phyloP scores from a whole-genome alignment of 805 yeast species.

The Hanseniaspora mollemarum region DNA sequence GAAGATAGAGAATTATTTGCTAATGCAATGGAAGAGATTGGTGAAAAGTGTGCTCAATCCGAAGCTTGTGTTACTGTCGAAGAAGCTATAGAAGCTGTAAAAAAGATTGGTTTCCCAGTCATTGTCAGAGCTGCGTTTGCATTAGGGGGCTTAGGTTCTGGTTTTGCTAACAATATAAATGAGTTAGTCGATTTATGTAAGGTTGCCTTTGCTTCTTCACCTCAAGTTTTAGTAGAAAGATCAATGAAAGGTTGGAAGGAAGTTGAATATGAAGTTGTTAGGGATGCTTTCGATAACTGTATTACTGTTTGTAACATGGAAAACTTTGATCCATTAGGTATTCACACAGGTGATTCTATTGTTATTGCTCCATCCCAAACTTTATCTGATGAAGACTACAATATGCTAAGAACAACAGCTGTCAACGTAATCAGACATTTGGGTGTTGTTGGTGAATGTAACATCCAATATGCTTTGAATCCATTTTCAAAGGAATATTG shows the following conservation, averaged over 20 bases:
- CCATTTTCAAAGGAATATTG: constrained; percentile 93
- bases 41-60: constrained; percentile 94
- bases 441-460: constrained; percentile 99
- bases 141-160: constrained; percentile 94
- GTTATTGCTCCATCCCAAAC: constrained; percentile 99
- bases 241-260: constrained; percentile 99
- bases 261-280: constrained; percentile 95
- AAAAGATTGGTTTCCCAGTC: constrained; percentile 80
- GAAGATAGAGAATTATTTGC: constrained; percentile 97
- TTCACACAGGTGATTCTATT: constrained; percentile 97
- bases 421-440: constrained; percentile 93
- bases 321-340: constrained; percentile 94
- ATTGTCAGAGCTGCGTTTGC: constrained; percentile 97
- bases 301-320: constrained; percentile 99
- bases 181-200: constrained; percentile 82
- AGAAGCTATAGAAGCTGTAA: constrained; percentile 87
- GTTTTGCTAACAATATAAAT: constrained; percentile 73
- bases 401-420: constrained; percentile 95
- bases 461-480: constrained; percentile 91
- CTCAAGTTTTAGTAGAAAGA: constrained; percentile 92
- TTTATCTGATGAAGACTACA: constrained; percentile 90
- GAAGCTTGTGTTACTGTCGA: constrained; percentile 90
- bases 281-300: constrained; percentile 93
- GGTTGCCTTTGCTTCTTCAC: constrained; percentile 78
- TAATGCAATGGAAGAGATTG: constrained; percentile 84